Base-by-base conservation (phyloP, 2,329 filamentous ascomycete genomes). In the Drechslerella dactyloides region DNA sequence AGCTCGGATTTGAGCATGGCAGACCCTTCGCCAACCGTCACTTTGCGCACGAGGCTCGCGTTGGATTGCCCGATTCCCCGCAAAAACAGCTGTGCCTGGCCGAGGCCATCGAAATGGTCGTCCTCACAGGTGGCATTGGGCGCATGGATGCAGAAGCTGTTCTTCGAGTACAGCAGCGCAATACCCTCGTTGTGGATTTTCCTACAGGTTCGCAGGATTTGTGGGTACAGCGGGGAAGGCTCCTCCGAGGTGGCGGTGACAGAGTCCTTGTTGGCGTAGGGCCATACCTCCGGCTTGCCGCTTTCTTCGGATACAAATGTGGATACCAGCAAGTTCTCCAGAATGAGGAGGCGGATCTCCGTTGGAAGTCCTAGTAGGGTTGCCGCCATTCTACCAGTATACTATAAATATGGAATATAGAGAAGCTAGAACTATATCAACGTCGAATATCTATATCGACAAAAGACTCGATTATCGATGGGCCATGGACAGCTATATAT, bases 1-100 rank as follows among this genome's bases (percentile, higher is more conserved):
- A 65, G 60, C 40, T 60, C 56, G 23, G 60, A 52, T 52, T 61
- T 48, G 19, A 72, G 56, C 54, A 72, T 65, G 19, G 55, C 51
- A 6, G 54, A 50, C 21, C 61, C 61, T 72, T 61, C 68, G 55
- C 60, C 68, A 65, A 72, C 54, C 30, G 68, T 65, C 60, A 72
- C 19, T 51, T 50, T 53, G 37, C 68, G 68, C 37, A 72, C 59
- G 50, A 72, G 56, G 44, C 60, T 54, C 1, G 68, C 60, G 53
- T 72, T 72, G 27, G 33, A 21, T 11, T 37, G 50, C 24, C 68
- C 68, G 46, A 72, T 65, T 46, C 60, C 60, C 60, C 60, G 60
- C 55, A 72, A 65, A 52, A 72, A 72, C 42, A 7, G 37, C 35
- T 48, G 55, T 35, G 68, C 53, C 24, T 72, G 68, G 2, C 33